Evolutionary conservation across 768 basidiomycete genomes (phyloP).

Genomic region (Russula foetens): DNA sequence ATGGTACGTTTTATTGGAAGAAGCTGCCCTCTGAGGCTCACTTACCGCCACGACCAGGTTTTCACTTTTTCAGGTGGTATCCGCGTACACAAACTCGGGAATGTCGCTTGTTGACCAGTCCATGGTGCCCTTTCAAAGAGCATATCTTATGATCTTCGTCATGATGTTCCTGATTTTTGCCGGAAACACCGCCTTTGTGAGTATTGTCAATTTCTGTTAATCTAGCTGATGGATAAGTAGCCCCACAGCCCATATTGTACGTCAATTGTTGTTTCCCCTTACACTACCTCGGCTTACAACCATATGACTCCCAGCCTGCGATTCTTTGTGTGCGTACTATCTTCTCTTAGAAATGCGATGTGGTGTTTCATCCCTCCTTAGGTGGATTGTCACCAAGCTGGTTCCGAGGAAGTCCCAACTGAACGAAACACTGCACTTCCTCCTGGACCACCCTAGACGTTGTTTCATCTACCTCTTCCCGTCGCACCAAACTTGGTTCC

Average conservation of each 20-base stretch:
- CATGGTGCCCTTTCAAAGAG: conserved; percentile 86
- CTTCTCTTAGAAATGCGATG: background rate
- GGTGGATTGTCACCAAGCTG: conserved; percentile 65
- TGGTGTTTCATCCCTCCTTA: conserved; percentile 27
- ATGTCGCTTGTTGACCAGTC: conserved; percentile 81
- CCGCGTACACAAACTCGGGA: conserved; percentile 85
- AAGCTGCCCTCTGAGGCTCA: background rate
- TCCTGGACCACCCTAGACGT: conserved; percentile 89
- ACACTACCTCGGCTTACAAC: background rate
- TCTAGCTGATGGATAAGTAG: background rate
- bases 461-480: conserved; percentile 91
- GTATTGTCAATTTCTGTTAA: conserved; percentile 29
- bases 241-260: conserved; percentile 72
- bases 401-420: conserved; percentile 51
- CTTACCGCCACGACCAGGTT: conserved; percentile 44
- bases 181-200: conserved; percentile 89
- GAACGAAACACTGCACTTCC: conserved; percentile 78
- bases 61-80: conserved; percentile 75
- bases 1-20: conserved; percentile 42
- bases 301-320: conserved; percentile 47
- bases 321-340: conserved; percentile 61
- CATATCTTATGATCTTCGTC: conserved; percentile 71
- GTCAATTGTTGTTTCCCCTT: conserved; percentile 26
- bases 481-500: conserved; percentile 90
- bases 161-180: conserved; percentile 74